Percentiles rank a stretch among this genome's conserved stretches.
These are phyloP conservation scores for Mycena maculata DNA, from an alignment of 768 basidiomycete genomes.

Conservation along the genomic window DNA sequence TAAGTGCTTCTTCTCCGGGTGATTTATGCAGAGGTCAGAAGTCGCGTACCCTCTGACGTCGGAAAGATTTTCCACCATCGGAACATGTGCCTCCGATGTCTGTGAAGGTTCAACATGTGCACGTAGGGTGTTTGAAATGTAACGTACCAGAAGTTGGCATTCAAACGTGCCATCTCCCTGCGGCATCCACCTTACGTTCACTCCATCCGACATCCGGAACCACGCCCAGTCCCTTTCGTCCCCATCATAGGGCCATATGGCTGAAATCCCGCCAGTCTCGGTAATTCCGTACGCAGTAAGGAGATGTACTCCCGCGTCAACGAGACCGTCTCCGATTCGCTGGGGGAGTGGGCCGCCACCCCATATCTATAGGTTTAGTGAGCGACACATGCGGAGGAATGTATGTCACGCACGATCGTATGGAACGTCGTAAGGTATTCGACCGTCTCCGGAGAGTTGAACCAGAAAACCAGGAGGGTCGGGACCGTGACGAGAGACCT, in stretches of 20 bases:
- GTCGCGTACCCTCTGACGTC: constrained; percentile 52
- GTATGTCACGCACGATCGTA: constrained; percentile 32
- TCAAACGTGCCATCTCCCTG: constrained; percentile 53
- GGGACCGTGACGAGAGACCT: constrained; percentile 49
- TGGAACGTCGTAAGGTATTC: constrained; percentile 39
- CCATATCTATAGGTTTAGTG: neutral
- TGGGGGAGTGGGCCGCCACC: constrained; percentile 49
- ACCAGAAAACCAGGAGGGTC: constrained; percentile 51
- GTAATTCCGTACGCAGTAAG: constrained; percentile 41
- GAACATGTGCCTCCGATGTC: constrained; percentile 42
- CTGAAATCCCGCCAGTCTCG: constrained; percentile 43
- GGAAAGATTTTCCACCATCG: constrained; percentile 47
- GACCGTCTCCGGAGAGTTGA: constrained; percentile 41
- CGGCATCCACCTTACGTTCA: constrained; percentile 46
- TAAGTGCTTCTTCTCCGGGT: constrained; percentile 49
- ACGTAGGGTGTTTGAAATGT: neutral
- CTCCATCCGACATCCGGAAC: constrained; percentile 39
- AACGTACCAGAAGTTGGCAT: constrained; percentile 50
- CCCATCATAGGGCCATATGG: constrained; percentile 13
- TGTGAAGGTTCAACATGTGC: constrained; percentile 15
- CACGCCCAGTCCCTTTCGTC: constrained; percentile 49
- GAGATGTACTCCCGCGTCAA: constrained; percentile 47
- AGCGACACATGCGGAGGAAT: neutral
- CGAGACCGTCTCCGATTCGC: constrained; percentile 48
- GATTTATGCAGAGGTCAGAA: constrained; percentile 50